Conservation (phyloP, 2,329 filamentous ascomycete species). For the Talaromyces sp. region DNA sequence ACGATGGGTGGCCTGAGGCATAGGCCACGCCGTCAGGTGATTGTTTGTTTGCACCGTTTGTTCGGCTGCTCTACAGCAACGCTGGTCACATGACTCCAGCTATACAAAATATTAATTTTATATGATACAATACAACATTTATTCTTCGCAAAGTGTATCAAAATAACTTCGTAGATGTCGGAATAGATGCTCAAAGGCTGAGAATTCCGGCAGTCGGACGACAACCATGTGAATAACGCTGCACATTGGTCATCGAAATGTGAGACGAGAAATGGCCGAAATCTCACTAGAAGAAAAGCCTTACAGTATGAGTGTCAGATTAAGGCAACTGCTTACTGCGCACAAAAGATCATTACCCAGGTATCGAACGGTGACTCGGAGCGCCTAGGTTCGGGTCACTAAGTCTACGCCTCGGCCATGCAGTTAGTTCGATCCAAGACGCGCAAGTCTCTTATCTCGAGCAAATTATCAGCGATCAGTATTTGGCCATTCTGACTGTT, state of each 20-base stretch:
- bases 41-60: constrained; percentile 12
- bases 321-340: neutral
- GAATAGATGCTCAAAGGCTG: neutral
- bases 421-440: neutral
- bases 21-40: neutral
- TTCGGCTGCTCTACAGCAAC: neutral
- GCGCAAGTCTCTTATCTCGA: constrained; percentile 4
- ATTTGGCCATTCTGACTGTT: neutral
- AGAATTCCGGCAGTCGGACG: neutral
- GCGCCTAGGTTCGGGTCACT: neutral
- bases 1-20: neutral
- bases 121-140: too few species aligned
- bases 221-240: neutral
- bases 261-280: neutral
- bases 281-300: neutral
- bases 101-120: neutral
- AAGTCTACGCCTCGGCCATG: neutral
- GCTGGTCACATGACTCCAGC: neutral
- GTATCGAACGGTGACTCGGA: neutral
- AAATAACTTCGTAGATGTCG: neutral
- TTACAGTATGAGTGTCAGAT: neutral
- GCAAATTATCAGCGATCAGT: constrained; percentile 1
- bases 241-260: neutral
- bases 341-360: neutral
- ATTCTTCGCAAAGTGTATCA: too few species aligned